These are phyloP conservation scores for Aquilaria sinensis DNA, from an alignment of 345 rosid species.

Conservation along the genomic window DNA sequence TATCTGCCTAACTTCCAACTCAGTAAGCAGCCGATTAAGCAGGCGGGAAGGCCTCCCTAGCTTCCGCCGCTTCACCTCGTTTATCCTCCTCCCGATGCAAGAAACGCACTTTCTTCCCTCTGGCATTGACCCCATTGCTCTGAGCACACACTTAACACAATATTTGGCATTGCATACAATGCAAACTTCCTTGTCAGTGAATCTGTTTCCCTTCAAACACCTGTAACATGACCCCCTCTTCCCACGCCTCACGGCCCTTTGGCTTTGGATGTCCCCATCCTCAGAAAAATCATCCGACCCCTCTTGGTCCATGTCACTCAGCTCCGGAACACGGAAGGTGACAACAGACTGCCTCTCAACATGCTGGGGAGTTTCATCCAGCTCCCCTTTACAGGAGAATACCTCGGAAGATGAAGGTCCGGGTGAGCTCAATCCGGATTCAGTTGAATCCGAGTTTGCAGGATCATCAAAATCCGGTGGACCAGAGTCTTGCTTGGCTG, in stretches of 20 bases:
- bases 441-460: constrained; percentile 17
- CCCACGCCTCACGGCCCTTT: constrained; percentile 48
- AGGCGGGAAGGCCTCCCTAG: constrained; percentile 60
- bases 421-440: constrained; percentile 24
- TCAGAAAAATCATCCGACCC: constrained; percentile 29
- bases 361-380: constrained; percentile 22
- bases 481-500: constrained; percentile 7
- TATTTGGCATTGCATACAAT: constrained; percentile 83
- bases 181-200: constrained; percentile 70
- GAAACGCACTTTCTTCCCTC: constrained; percentile 83
- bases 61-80: constrained; percentile 48
- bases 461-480: constrained; percentile 26
- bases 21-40: constrained; percentile 49
- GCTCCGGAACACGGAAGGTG: constrained; percentile 48
- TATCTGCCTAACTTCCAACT: constrained; percentile 39
- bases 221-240: constrained; percentile 76
- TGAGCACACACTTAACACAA: constrained; percentile 58
- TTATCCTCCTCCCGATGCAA: constrained; percentile 70
- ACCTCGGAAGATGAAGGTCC: constrained; percentile 31
- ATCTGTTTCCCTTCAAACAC: constrained; percentile 56
- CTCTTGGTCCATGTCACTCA: constrained; percentile 23
- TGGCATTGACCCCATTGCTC: constrained; percentile 89
- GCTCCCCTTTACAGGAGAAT: constrained; percentile 30
- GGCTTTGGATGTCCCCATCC: constrained; percentile 25
- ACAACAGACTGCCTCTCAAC: constrained; percentile 38